Evolutionary conservation across 2,329 filamentous ascomycete genomes (phyloP).

Genomic region (Pleurostoma richardsiae): DNA sequence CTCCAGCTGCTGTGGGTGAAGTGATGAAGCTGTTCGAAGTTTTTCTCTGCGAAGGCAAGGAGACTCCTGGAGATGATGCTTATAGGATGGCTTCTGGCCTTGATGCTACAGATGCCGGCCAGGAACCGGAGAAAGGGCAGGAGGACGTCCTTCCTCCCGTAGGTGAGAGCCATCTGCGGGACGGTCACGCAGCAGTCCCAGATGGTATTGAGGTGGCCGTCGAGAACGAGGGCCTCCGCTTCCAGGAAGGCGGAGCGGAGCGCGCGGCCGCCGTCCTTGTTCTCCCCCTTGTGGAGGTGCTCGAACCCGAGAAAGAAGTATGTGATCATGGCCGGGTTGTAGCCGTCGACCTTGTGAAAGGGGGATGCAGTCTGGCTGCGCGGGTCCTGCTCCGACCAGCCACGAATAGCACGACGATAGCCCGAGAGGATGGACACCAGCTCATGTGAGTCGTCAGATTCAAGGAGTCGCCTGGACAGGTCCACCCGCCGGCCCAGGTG

Average conservation of each 20-base stretch:
- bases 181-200: slow-evolving; percentile 8
- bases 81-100: no score
- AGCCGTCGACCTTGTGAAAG: slow-evolving; percentile 5
- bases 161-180: slow-evolving; percentile 4
- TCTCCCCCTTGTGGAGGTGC: neutral
- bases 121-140: no score
- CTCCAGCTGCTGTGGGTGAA: no score
- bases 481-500: no score
- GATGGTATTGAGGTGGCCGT: slow-evolving; percentile 6
- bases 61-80: no score
- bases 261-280: slow-evolving; percentile 1
- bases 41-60: no score
- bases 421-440: slow-evolving; percentile 1
- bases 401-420: slow-evolving; percentile 1
- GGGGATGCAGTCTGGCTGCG: neutral
- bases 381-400: slow-evolving; percentile 4
- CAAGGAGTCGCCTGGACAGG: neutral
- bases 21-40: no score
- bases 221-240: slow-evolving; percentile 3
- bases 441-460: neutral
- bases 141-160: slow-evolving; percentile 5
- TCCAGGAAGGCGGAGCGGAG: slow-evolving; percentile 7
- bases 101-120: no score
- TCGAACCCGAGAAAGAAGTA: slow-evolving; percentile 5
- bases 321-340: slow-evolving; percentile 5